Percentiles rank a stretch among this genome's conserved stretches.
Conservation (phyloP, 2,329 filamentous ascomycete genomes). For the Penicillium glabrum region DNA sequence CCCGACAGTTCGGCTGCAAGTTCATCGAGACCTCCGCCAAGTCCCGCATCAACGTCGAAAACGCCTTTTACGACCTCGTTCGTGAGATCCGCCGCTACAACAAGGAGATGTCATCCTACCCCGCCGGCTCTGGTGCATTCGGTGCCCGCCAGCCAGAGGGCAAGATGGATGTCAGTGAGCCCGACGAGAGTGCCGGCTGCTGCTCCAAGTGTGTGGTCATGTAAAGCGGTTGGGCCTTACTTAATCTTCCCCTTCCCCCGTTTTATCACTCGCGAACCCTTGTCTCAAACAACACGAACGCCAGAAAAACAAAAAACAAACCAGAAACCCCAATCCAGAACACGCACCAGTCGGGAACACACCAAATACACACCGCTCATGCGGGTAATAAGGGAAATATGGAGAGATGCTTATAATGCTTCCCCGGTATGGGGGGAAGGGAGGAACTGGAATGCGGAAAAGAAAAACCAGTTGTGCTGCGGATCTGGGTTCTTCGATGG, state of each 20-base stretch:
- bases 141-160: conserved; percentile 59
- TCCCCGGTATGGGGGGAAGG: not conserved
- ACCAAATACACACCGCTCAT: conserved; percentile 1
- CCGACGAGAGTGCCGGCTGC: conserved; percentile 62
- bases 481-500: conserved; percentile 17
- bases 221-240: conserved; percentile 38
- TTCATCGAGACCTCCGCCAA: conserved; percentile 99
- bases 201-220: conserved; percentile 86
- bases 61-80: conserved; percentile 97
- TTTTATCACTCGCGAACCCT: not conserved
- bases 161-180: conserved; percentile 74
- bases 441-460: not conserved
- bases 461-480: conserved; percentile 18
- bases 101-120: conserved; percentile 93
- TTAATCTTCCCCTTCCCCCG: not conserved
- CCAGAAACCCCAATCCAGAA: not conserved
- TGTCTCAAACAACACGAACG: not conserved
- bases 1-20: conserved; percentile 87
- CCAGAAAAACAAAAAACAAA: not conserved
- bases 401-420: conserved; percentile 1
- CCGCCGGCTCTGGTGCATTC: conserved; percentile 64
- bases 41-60: conserved; percentile 96
- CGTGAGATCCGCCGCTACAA: conserved; percentile 98
- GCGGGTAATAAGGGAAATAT: conserved; percentile 7
- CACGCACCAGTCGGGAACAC: not conserved